Conservation (phyloP, 2,329 filamentous ascomycete genomes). For the Claviceps maximensis region DNA sequence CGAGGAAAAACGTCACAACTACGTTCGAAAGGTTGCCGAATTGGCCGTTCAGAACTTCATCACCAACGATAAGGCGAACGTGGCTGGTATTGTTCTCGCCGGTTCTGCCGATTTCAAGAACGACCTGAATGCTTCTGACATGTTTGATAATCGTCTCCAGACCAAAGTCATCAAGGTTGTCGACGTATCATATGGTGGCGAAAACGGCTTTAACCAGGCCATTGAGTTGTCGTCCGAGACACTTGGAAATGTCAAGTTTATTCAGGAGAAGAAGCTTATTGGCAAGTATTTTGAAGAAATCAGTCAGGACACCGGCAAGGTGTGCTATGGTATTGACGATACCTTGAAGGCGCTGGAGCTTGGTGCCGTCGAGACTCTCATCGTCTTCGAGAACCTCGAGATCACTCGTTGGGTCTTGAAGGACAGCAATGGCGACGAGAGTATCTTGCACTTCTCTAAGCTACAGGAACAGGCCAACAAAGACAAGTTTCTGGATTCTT, state of each 20-base stretch:
- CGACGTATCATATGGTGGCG: slow-evolving; percentile 95
- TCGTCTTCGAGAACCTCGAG: slow-evolving; percentile 95
- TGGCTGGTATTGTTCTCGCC: slow-evolving; percentile 85
- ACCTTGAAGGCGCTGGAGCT: slow-evolving; percentile 94
- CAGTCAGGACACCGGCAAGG: slow-evolving; percentile 88
- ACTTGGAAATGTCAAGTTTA: slow-evolving; percentile 97
- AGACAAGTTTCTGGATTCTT: slow-evolving; percentile 84
- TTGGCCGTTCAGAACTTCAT: slow-evolving; percentile 98
- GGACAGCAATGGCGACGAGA: slow-evolving; percentile 56
- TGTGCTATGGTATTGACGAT: slow-evolving; percentile 97
- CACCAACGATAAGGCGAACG: slow-evolving; percentile 95
- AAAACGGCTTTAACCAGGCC: slow-evolving; percentile 99
- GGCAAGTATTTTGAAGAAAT: slow-evolving; percentile 99
- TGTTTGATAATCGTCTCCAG: slow-evolving; percentile 87
- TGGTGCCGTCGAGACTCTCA: slow-evolving; percentile 85
- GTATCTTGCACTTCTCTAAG: slow-evolving; percentile 81
- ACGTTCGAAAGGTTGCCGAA: slow-evolving; percentile 97
- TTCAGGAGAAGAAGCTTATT: slow-evolving; percentile 99
- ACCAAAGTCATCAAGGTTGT: slow-evolving; percentile 98
- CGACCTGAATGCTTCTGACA: slow-evolving; percentile 90
- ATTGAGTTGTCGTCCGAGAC: slow-evolving; percentile 94
- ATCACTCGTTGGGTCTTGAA: slow-evolving; percentile 87
- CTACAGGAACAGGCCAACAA: slow-evolving; percentile 56
- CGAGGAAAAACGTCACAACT: slow-evolving; percentile 99
- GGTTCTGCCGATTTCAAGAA: slow-evolving; percentile 99